Conservation (phyloP, 2,329 filamentous ascomycete genomes). For the Pseudophaeomoniella oleicola region DNA sequence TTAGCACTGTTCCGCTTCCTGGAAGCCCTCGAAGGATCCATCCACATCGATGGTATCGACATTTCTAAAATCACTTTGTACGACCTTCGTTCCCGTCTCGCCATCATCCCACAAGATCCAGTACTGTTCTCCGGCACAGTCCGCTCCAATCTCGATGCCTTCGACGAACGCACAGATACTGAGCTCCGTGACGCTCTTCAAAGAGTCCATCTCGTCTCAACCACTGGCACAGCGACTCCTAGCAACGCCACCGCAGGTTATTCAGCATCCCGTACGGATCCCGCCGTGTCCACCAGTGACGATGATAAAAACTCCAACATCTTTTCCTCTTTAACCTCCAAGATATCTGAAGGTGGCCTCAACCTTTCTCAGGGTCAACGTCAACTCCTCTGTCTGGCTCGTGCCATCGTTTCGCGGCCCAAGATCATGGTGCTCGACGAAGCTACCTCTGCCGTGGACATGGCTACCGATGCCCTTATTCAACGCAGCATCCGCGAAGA, state of each 20-base stretch:
- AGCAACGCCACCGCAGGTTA: constrained; percentile 8
- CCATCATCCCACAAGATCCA: constrained; percentile 73
- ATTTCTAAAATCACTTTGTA: constrained; percentile 58
- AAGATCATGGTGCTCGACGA: constrained; percentile 72
- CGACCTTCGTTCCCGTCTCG: constrained; percentile 56
- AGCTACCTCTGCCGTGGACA: constrained; percentile 65
- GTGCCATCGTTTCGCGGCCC: constrained; percentile 55
- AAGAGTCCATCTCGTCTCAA: constrained; percentile 51
- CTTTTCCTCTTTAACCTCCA: constrained; percentile 47
- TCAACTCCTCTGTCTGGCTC: constrained; percentile 60
- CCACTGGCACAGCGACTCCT: constrained; percentile 18
- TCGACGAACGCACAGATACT: constrained; percentile 52
- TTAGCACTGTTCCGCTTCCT: constrained; percentile 66
- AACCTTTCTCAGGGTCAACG: constrained; percentile 66
- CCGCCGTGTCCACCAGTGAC: constrained; percentile 19
- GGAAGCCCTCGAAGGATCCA: constrained; percentile 49
- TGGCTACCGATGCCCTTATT: constrained; percentile 60
- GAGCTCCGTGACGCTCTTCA: constrained; percentile 56
- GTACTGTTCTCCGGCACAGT: constrained; percentile 71
- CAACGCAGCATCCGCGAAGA: constrained; percentile 59
- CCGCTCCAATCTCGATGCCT: constrained; percentile 63
- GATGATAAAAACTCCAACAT: constrained; percentile 35
- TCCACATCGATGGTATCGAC: constrained; percentile 59
- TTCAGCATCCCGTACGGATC: constrained; percentile 16
- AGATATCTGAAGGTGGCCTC: constrained; percentile 56